Base-by-base conservation (phyloP, 1,284 basidiomycete genomes). In the Trichosporon faecale region DNA sequence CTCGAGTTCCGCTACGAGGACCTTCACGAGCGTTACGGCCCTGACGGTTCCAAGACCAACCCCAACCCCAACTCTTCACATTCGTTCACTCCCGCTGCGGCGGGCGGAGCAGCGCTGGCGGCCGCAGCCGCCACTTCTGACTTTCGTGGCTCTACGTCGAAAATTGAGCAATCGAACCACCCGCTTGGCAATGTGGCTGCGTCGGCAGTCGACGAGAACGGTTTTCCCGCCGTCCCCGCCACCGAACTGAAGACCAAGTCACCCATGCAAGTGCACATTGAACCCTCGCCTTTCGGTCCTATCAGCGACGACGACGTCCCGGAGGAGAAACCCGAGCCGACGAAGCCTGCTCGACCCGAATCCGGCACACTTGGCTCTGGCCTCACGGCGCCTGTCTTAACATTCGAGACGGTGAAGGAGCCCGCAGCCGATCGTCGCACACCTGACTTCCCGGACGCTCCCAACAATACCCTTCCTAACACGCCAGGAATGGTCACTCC, bases 231-330 rank as follows among this genome's bases (percentile, higher is more conserved):
- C 12, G 60, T 61, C 21, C 64, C 69, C 9, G 33, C 11, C 12
- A 66, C 55, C 23, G 66, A 66, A 9, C n/a, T 64, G 7, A 65
- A 66, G 9, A 44, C 23, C 18, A 61, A 61, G 27, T 71, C 74
- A 40, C 76, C 78, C 0, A 65, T 77, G 23, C 81, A 81, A 63
- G 73, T 81, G 11, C 75, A 80, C 16, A 61, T 82, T 61, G 81
- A 82, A 72, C 79, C 80, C 9, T 77, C 76, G 0, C 79, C 79
- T 3, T 66, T 66, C 27, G 72, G 72, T 2, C 57, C 57, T 4
- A 61, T 61, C 57, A 61, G 57, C 14, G 57, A 61, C n/a, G 57
- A 33, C 16, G 29, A 61, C 16, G 57, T 33, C 4, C 18, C 29
- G 14, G 57, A 61, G 18, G 29, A 61, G 29, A 61, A 61, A 29